These are phyloP conservation scores for Luffa aegyptiaca DNA, from an alignment of 306 rosid species.

Conservation along the genomic window DNA sequence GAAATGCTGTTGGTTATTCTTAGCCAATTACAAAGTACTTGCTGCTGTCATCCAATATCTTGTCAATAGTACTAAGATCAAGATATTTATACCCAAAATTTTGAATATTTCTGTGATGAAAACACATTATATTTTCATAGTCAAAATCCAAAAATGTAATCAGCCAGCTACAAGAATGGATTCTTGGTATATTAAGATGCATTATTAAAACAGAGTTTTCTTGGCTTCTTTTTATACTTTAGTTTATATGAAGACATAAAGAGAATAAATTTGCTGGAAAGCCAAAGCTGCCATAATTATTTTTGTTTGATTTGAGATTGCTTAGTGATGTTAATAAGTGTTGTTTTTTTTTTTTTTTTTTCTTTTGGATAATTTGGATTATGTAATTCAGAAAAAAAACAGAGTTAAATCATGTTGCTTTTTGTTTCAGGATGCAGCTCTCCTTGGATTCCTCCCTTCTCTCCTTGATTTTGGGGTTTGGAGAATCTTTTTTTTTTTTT, in stretches of 20 bases:
- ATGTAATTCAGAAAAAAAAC: neutral
- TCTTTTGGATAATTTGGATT: neutral
- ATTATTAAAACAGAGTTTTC: neutral
- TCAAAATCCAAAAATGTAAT: neutral
- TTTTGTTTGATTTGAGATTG: neutral
- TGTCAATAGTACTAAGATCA: neutral
- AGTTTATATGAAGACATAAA: neutral
- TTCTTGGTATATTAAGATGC: neutral
- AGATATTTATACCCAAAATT: neutral
- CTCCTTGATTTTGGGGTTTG: constrained; percentile 10
- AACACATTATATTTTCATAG: neutral
- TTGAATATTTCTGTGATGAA: neutral
- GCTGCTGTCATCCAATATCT: neutral
- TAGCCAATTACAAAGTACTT: neutral
- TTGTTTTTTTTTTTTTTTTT: neutral
- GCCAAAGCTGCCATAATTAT: neutral
- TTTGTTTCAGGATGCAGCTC: neutral
- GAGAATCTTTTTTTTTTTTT: neutral
- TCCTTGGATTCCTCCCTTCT: neutral
- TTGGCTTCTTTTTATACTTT: neutral
- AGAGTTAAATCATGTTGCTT: neutral
- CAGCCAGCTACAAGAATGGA: neutral
- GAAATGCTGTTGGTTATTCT: neutral
- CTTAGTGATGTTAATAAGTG: constrained; percentile 3
- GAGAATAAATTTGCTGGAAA: neutral